Evolutionary conservation across 371 early-diverging fungal species (phyloP).

Genomic region (Mortierella sp.): DNA sequence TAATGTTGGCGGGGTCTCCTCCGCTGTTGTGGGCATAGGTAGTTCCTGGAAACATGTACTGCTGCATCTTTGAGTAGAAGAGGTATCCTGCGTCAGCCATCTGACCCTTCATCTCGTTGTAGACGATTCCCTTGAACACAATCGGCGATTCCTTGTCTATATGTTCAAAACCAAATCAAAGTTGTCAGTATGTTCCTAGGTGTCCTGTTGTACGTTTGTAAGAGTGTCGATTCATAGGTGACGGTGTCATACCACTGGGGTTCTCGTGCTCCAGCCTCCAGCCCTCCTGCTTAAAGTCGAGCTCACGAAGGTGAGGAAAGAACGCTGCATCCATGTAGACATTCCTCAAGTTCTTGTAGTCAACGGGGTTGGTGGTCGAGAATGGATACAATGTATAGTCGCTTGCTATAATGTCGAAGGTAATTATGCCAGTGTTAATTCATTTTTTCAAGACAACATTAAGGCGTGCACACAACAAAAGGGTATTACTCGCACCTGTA

Average conservation of each 20-base stretch:
- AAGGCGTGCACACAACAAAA: neutral
- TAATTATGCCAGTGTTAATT: neutral
- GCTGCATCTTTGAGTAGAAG: slow-evolving; percentile 82
- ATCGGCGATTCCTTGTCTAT: slow-evolving; percentile 67
- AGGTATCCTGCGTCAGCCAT: slow-evolving; percentile 83
- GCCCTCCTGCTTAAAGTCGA: slow-evolving; percentile 95
- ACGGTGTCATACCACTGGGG: slow-evolving; percentile 65
- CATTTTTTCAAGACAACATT: neutral
- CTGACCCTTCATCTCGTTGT: slow-evolving; percentile 98
- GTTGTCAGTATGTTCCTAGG: neutral
- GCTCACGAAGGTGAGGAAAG: slow-evolving; percentile 79
- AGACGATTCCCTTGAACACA: slow-evolving; percentile 94
- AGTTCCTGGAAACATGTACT: slow-evolving; percentile 88
- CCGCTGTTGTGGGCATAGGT: slow-evolving; percentile 89
- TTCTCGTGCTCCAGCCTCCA: slow-evolving; percentile 94
- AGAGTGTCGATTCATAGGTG: neutral
- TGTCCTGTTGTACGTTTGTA: too few species aligned
- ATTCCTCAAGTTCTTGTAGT: slow-evolving; percentile 88
- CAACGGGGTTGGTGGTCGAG: slow-evolving; percentile 88
- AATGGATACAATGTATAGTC: slow-evolving; percentile 96
- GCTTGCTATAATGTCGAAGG: slow-evolving; percentile 64
- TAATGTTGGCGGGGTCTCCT: slow-evolving; percentile 92
- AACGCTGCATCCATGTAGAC: slow-evolving; percentile 97
- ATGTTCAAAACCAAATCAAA: neutral
- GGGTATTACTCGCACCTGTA: slow-evolving; percentile 70